A percentile compares a stretch with the other conserved stretches of the same genome.
These are phyloP conservation scores for Suillus paluster DNA, from an alignment of 768 basidiomycete genomes.

Conservation along the genomic window DNA sequence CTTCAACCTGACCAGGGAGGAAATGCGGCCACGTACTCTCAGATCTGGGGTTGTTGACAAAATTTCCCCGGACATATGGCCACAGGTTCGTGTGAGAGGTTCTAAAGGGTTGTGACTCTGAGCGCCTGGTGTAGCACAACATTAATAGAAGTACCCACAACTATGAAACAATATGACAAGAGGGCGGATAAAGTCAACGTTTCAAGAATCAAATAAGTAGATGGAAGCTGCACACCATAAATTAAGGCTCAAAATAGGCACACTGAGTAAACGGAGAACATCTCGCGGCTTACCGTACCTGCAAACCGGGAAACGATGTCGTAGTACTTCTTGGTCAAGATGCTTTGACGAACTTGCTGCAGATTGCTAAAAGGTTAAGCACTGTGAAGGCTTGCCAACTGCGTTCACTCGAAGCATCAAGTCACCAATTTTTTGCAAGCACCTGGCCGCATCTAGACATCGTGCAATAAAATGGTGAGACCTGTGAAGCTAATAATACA, in stretches of 20 bases:
- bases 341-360: neutral
- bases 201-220: neutral
- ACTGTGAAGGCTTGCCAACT: neutral
- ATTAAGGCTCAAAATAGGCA: neutral
- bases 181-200: neutral
- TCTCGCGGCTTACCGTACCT: neutral
- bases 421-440: neutral
- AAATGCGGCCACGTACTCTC: neutral
- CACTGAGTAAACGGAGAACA: neutral
- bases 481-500: neutral
- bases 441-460: neutral
- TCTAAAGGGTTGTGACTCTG: too few species aligned
- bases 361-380: neutral
- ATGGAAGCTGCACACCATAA: neutral
- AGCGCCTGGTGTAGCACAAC: neutral
- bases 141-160: neutral
- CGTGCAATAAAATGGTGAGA: neutral
- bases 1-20: too few species aligned
- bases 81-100: neutral
- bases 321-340: neutral
- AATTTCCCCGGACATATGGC: neutral
- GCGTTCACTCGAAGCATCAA: neutral
- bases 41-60: neutral
- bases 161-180: neutral
- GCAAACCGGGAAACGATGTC: neutral